phyloP scores from a whole-genome alignment of 1,284 basidiomycete genomes.

The Puccinia novopanici region DNA sequence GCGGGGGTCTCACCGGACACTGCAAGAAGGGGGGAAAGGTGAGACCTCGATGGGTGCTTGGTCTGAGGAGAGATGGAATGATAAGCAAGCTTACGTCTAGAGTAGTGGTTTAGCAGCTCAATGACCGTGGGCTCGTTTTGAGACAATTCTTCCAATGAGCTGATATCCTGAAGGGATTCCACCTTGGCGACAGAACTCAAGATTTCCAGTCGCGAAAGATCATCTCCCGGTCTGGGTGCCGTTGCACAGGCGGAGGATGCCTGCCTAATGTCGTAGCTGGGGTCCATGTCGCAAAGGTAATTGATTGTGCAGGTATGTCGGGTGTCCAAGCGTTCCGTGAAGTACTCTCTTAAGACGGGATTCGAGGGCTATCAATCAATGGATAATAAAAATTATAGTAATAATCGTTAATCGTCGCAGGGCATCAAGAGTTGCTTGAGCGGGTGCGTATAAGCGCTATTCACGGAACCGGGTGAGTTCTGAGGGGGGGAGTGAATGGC shows the following conservation, averaged over 20 bases:
- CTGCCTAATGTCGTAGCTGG: neutral
- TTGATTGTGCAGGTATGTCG: too few species aligned
- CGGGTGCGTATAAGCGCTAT: neutral
- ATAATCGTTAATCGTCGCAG: slow-evolving; percentile 20
- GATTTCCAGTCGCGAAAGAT: slow-evolving; percentile 18
- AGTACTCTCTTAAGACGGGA: too few species aligned
- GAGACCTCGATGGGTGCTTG: neutral
- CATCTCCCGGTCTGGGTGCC: neutral
- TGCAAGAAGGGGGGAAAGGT: neutral
- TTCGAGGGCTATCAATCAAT: too few species aligned
- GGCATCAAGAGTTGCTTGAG: neutral
- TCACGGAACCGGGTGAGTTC: too few species aligned
- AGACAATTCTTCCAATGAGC: slow-evolving; percentile 21
- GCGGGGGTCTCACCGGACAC: slow-evolving; percentile 23
- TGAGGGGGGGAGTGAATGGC: neutral
- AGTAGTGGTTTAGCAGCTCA: slow-evolving; percentile 37
- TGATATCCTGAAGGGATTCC: slow-evolving; percentile 27
- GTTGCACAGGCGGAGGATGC: neutral
- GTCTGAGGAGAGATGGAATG: neutral
- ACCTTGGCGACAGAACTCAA: slow-evolving; percentile 24
- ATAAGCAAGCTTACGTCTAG: slow-evolving; percentile 12
- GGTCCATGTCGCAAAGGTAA: neutral
- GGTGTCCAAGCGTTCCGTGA: too few species aligned
- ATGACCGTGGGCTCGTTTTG: slow-evolving; percentile 27
- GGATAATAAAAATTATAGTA: too few species aligned